Conservation (phyloP, 1,284 basidiomycete genomes). For the Cronartium quercuum region DNA sequence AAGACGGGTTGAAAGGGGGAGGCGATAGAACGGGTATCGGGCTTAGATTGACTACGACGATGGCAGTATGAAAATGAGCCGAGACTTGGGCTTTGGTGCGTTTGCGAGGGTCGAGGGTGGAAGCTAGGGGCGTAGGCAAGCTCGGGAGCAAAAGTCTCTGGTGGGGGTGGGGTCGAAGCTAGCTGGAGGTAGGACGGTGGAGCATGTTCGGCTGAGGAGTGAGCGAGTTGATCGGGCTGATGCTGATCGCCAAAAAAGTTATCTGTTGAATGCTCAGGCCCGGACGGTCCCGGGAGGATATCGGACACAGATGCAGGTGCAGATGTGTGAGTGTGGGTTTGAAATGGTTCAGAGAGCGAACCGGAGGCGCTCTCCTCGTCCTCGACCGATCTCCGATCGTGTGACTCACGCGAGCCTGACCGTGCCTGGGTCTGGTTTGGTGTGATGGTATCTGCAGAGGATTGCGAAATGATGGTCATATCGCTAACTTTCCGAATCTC, state of each 20-base stretch:
- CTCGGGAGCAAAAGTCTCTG: not conserved
- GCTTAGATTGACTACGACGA: slow-evolving; percentile 36
- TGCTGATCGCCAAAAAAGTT: no score
- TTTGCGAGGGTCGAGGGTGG: not conserved
- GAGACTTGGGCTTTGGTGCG: not conserved
- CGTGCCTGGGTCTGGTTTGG: slow-evolving; percentile 11
- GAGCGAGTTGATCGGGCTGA: not conserved
- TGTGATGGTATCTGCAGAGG: slow-evolving; percentile 10
- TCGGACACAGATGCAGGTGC: no score
- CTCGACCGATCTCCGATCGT: no score
- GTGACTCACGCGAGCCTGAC: not conserved
- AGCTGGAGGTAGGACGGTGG: slow-evolving; percentile 4
- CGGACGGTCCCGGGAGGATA: no score
- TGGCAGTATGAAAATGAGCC: not conserved
- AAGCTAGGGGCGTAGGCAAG: not conserved
- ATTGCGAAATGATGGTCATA: slow-evolving; percentile 29
- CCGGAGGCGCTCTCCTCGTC: no score
- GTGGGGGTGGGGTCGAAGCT: not conserved
- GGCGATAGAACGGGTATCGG: slow-evolving; percentile 19
- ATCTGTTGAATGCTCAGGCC: no score
- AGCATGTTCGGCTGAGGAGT: not conserved
- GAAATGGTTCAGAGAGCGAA: no score
- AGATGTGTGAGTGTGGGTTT: no score
- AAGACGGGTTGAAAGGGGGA: slow-evolving; percentile 2
- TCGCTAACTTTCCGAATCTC: slow-evolving; percentile 36